Evolutionary conservation across 257 asterid genomes (phyloP).

Genomic region (Solanum virginianum): DNA sequence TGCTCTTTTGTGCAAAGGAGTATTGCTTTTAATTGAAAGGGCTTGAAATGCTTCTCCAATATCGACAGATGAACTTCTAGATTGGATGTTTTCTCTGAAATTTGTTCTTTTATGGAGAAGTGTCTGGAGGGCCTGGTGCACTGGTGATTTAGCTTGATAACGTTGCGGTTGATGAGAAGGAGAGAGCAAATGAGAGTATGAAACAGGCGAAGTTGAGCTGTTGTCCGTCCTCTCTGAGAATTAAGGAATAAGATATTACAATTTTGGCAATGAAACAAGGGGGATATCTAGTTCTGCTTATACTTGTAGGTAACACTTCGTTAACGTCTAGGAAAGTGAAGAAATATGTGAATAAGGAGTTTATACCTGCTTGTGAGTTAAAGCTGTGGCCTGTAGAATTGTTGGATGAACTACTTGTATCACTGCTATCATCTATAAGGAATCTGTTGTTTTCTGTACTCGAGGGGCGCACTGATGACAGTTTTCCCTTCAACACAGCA

Average conservation of each 20-base stretch:
- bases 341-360: not conserved
- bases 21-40: not conserved
- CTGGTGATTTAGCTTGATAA: slow-evolving; percentile 45
- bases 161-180: slow-evolving; percentile 51
- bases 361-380: slow-evolving; percentile 38
- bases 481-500: slow-evolving; percentile 67
- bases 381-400: slow-evolving; percentile 27
- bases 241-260: not conserved
- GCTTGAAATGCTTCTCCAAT: not conserved
- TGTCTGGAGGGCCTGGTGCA: slow-evolving; percentile 24
- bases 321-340: not conserved
- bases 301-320: not conserved
- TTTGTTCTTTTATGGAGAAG: slow-evolving; percentile 33
- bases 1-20: slow-evolving; percentile 5
- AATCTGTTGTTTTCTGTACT: slow-evolving; percentile 35
- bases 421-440: slow-evolving; percentile 33
- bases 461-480: slow-evolving; percentile 56
- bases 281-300: not conserved
- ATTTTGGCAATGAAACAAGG: not conserved
- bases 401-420: slow-evolving; percentile 34
- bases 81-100: slow-evolving; percentile 13
- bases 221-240: slow-evolving; percentile 46
- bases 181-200: slow-evolving; percentile 26
- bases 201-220: slow-evolving; percentile 11
- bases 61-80: slow-evolving; percentile 4